Conservation (phyloP, 805 yeast species). For the Candida rishiriensis region DNA sequence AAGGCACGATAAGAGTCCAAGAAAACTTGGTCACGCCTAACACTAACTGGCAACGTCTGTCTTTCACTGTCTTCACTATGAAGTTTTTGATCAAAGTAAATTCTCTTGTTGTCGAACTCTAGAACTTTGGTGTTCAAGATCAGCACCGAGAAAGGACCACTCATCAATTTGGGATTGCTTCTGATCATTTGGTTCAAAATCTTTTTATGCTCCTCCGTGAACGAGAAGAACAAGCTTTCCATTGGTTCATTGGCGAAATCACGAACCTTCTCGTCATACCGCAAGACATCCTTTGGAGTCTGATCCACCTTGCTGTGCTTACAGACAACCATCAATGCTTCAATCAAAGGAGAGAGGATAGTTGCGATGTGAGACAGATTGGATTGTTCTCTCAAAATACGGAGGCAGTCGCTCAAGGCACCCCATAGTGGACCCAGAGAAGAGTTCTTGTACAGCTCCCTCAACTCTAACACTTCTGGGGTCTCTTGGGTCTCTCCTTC, state of each 20-base stretch:
- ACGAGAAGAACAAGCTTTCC: conserved; percentile 74
- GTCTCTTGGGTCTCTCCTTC: conserved; percentile 23
- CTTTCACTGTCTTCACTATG: conserved; percentile 43
- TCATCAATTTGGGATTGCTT: conserved; percentile 85
- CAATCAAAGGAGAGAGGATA: conserved; percentile 79
- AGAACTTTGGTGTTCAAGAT: conserved; percentile 84
- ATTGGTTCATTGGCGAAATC: conserved; percentile 74
- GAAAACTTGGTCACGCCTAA: conserved; percentile 87
- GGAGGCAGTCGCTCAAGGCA: conserved; percentile 68
- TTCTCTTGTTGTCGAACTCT: conserved; percentile 91
- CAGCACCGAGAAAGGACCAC: conserved; percentile 89
- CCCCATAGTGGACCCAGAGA: conserved; percentile 82
- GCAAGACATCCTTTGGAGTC: conserved; percentile 47
- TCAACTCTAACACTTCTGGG: conserved; percentile 45
- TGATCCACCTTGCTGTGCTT: conserved; percentile 71
- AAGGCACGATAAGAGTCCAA: conserved; percentile 82
- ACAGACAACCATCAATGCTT: conserved; percentile 93
- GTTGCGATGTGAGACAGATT: conserved; percentile 66
- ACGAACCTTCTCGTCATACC: conserved; percentile 56
- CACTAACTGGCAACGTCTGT: conserved; percentile 54
- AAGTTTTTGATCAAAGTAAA: conserved; percentile 73
- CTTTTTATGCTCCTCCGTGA: conserved; percentile 85
- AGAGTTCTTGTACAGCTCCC: conserved; percentile 58
- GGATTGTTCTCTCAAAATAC: conserved; percentile 55
- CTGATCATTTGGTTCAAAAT: conserved; percentile 89